Evolutionary conservation across 2,329 filamentous ascomycete genomes (phyloP), one percentile per base, ranked within the genome.

Genomic region (Huntiella moniliformis): DNA sequence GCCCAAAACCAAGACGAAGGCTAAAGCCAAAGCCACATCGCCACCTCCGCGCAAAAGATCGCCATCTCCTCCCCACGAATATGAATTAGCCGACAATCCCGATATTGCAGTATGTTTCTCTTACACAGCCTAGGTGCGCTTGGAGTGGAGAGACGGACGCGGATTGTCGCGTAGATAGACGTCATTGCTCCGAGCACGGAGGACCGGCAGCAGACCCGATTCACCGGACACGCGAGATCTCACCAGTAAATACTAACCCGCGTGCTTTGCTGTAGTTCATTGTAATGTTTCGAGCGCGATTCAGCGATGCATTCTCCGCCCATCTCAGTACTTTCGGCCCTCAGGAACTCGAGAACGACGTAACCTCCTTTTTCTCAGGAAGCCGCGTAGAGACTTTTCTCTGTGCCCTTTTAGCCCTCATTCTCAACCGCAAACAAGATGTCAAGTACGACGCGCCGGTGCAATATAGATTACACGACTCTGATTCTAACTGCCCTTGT

Each of bases 401-500:
- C 18, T 98, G 92, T 67, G 86, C 86, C 51, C 64, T 98, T 53
- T 68, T 98, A 38, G 79, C 82, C 31, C 68, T 98, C 55, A 74
- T 95, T 46, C 70, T 98, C 56, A 98, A 98, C 63, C 79, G 91
- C 61, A 96, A 98, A 69, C 94, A 98, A 61, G 87, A 94, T 64
- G 83, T 96, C 59, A 94, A 98, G 91, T 96, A 74, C 63, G 85
- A 52, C 52, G 18, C 45, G 37, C 28, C 40, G 37, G 13, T 15
- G 16, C 13, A 37, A n/a, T 34, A 13, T 12, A 35, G 32, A 28
- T 28, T 28, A 28, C 22, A 28, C 22, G 22, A 28, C 22, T 28
- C 22, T 28, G 22, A 28, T 28, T 28, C 22, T 28, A 28, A 28
- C 22, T 8, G 32, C 16, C 15, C n/a, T 40, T 16, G 33, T 32